A percentile compares a stretch with the other conserved stretches of the same genome.
Conservation (phyloP, 768 basidiomycete genomes). For the Lactarius quietus region DNA sequence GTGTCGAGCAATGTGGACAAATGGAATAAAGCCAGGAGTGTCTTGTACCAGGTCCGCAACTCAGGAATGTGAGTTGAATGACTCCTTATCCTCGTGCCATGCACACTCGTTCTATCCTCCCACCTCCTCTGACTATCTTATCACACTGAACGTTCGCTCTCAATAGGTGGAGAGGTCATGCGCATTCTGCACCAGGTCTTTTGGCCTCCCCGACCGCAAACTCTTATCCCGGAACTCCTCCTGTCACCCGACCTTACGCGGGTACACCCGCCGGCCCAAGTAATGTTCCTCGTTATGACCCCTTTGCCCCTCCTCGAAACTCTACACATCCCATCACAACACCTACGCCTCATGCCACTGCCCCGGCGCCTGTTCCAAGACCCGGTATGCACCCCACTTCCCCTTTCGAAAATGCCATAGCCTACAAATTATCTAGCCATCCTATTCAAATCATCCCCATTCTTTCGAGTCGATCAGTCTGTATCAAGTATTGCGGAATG, state of each 20-base stretch:
- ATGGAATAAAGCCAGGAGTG: conserved; percentile 65
- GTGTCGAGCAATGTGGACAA: conserved; percentile 52
- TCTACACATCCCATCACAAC: conserved; percentile 14
- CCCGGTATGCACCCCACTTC: neutral
- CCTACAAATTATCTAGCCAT: conserved; percentile 45
- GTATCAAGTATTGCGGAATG: conserved; percentile 69
- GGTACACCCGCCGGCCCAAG: conserved; percentile 34
- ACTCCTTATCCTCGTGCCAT: conserved; percentile 5
- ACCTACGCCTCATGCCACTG: neutral
- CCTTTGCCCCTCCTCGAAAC: conserved; percentile 21
- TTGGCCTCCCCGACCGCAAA: neutral
- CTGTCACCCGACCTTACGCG: conserved; percentile 13
- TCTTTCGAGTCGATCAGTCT: conserved; percentile 62
- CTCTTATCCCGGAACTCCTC: conserved; percentile 9
- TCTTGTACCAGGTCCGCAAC: conserved; percentile 63
- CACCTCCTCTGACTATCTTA: neutral
- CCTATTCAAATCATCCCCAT: conserved; percentile 78
- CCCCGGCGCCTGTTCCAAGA: conserved; percentile 5
- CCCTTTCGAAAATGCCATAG: neutral
- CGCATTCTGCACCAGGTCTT: conserved; percentile 11
- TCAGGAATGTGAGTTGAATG: conserved; percentile 58
- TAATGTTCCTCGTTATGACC: conserved; percentile 49
- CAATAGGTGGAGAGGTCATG: conserved; percentile 16
- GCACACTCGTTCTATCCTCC: neutral
- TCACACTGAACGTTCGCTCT: neutral